Conservation (phyloP, 805 yeast genomes). For the Candida verbasci region DNA sequence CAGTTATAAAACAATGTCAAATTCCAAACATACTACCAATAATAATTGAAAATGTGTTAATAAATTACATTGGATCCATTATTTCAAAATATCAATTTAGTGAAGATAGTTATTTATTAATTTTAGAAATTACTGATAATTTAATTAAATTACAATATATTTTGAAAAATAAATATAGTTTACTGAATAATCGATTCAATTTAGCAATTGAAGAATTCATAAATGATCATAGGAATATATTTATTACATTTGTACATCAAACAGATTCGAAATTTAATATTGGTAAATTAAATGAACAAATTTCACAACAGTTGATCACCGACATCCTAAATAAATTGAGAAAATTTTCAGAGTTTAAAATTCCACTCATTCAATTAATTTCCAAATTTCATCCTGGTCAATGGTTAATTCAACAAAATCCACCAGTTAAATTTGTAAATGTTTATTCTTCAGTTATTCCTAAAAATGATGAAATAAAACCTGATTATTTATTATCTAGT, state of each 20-base stretch:
- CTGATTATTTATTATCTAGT: constrained; percentile 53
- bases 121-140: constrained; percentile 45
- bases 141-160: constrained; percentile 19
- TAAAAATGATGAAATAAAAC: constrained; percentile 36
- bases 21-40: not conserved
- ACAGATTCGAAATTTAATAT: constrained; percentile 45
- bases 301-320: constrained; percentile 68
- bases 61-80: constrained; percentile 6
- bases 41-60: not conserved
- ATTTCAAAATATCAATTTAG: constrained; percentile 11
- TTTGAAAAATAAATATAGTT: constrained; percentile 1
- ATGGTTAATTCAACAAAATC: constrained; percentile 60
- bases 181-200: constrained; percentile 6
- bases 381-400: constrained; percentile 50
- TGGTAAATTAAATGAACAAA: constrained; percentile 48
- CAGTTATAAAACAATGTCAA: constrained; percentile 36
- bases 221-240: constrained; percentile 31
- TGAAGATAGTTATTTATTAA: constrained; percentile 21
- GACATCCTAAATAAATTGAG: constrained; percentile 67
- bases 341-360: constrained; percentile 57
- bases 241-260: constrained; percentile 51
- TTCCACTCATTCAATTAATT: constrained; percentile 49
- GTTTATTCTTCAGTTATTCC: constrained; percentile 48
- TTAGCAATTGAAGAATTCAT: constrained; percentile 16
- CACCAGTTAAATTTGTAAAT: constrained; percentile 44